phyloP scores from a whole-genome alignment of 345 rosid species.

The Jatropha curcas region DNA sequence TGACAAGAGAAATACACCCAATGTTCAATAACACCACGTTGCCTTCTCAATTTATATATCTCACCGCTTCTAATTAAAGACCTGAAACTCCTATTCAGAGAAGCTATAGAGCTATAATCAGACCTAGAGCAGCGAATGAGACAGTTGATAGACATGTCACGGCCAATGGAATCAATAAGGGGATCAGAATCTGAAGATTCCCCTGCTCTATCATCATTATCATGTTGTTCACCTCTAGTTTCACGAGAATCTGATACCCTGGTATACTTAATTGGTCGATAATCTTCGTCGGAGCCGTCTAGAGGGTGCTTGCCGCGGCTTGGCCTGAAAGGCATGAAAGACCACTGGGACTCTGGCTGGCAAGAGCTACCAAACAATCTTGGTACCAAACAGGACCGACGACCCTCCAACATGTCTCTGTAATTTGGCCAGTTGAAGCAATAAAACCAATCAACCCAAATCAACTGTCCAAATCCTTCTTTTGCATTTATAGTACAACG shows the following conservation, averaged over 20 bases:
- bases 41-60: constrained; percentile 61
- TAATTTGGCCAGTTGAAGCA: constrained; percentile 18
- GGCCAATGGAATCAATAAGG: constrained; percentile 65
- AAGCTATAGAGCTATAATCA: constrained; percentile 77
- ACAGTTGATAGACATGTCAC: constrained; percentile 77
- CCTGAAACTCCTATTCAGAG: constrained; percentile 60
- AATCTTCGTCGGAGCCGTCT: constrained; percentile 38
- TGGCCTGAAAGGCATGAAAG: constrained; percentile 47
- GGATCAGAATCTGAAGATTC: constrained; percentile 58
- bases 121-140: constrained; percentile 77
- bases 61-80: constrained; percentile 70
- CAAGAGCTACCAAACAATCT: constrained; percentile 71
- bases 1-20: constrained; percentile 93
- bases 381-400: constrained; percentile 53
- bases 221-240: constrained; percentile 10
- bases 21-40: constrained; percentile 60
- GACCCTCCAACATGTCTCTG: constrained; percentile 74
- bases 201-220: constrained; percentile 38
- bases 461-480: constrained; percentile 14
- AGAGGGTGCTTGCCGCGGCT: constrained; percentile 56
- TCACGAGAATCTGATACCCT: constrained; percentile 31
- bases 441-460: constrained; percentile 1
- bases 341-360: constrained; percentile 61
- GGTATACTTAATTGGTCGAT: constrained; percentile 32
- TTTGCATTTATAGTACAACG: constrained; percentile 1